phyloP scores from a whole-genome alignment of 2,329 filamentous ascomycete genomes.

The Microascus cirrosus region DNA sequence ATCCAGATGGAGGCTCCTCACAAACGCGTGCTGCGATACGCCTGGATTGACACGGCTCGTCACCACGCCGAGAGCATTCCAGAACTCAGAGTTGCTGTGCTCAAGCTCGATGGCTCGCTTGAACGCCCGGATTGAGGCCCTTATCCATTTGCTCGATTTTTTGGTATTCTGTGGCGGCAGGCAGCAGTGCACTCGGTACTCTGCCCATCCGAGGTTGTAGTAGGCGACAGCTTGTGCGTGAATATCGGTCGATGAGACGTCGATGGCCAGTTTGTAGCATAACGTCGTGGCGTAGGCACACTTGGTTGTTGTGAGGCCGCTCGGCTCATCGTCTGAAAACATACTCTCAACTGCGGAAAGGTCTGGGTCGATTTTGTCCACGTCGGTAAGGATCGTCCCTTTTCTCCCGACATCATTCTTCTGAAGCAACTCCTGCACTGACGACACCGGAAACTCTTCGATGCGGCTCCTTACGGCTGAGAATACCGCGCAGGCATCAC shows the following conservation, averaged over 20 bases:
- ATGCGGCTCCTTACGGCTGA: constrained; percentile 63
- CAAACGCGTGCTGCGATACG: constrained; percentile 87
- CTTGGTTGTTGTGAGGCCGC: constrained; percentile 39
- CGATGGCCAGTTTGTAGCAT: constrained; percentile 77
- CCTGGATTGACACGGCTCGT: constrained; percentile 77
- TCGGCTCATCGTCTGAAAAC: constrained; percentile 28
- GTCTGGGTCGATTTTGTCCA: constrained; percentile 50
- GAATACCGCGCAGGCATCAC: constrained; percentile 79
- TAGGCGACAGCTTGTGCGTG: constrained; percentile 92
- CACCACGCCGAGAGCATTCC: constrained; percentile 89
- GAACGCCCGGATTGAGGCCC: constrained; percentile 78
- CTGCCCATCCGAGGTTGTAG: constrained; percentile 94
- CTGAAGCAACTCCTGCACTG: constrained; percentile 48
- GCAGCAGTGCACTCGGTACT: constrained; percentile 68
- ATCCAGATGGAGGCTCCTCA: constrained; percentile 84
- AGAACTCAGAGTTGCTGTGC: constrained; percentile 88
- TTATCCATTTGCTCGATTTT: constrained; percentile 58
- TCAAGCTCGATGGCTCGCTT: constrained; percentile 94
- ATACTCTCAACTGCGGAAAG: constrained; percentile 28
- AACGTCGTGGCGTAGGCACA: constrained; percentile 65
- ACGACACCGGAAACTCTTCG: constrained; percentile 46
- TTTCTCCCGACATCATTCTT: constrained; percentile 27
- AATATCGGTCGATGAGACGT: constrained; percentile 58
- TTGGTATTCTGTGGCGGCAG: constrained; percentile 41
- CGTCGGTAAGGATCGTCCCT: constrained; percentile 48